phyloP scores from a whole-genome alignment of 2,329 filamentous ascomycete species.

The Monilinia vaccinii-corymbosi region DNA sequence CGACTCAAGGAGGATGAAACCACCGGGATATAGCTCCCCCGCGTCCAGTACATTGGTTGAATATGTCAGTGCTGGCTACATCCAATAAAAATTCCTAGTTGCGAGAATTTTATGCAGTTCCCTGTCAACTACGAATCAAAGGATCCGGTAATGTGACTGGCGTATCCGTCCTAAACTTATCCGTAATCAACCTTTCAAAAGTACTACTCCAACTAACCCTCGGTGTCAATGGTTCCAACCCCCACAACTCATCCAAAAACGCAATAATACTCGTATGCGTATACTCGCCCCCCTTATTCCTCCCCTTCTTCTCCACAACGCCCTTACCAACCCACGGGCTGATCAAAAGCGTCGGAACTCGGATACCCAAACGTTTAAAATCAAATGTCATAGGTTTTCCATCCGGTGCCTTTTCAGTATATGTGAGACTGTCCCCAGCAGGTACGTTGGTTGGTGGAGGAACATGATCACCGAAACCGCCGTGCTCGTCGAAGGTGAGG shows the following conservation, averaged over 20 bases:
- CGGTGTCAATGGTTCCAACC: slow-evolving; percentile 20
- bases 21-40: not conserved
- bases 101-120: not conserved
- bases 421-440: slow-evolving; percentile 30
- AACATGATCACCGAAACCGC: slow-evolving; percentile 40
- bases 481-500: slow-evolving; percentile 39
- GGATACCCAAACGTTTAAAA: slow-evolving; percentile 35
- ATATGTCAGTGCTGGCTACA: not conserved
- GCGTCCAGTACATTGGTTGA: no score
- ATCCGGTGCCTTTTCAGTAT: slow-evolving; percentile 31
- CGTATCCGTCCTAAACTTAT: slow-evolving; percentile 19
- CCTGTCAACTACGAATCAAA: slow-evolving; percentile 12
- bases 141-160: slow-evolving; percentile 20
- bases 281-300: slow-evolving; percentile 33
- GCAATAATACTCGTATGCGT: slow-evolving; percentile 37
- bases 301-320: slow-evolving; percentile 32
- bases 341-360: slow-evolving; percentile 36
- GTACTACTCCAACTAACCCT: slow-evolving; percentile 19
- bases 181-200: slow-evolving; percentile 23
- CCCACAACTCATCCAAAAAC: slow-evolving; percentile 36
- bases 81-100: not conserved
- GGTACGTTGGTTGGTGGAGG: slow-evolving; percentile 34
- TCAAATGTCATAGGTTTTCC: slow-evolving; percentile 32
- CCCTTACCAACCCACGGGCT: slow-evolving; percentile 37
- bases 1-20: not conserved